Conservation (phyloP, 306 rosid species). For the Astragalus glycyphyllos region DNA sequence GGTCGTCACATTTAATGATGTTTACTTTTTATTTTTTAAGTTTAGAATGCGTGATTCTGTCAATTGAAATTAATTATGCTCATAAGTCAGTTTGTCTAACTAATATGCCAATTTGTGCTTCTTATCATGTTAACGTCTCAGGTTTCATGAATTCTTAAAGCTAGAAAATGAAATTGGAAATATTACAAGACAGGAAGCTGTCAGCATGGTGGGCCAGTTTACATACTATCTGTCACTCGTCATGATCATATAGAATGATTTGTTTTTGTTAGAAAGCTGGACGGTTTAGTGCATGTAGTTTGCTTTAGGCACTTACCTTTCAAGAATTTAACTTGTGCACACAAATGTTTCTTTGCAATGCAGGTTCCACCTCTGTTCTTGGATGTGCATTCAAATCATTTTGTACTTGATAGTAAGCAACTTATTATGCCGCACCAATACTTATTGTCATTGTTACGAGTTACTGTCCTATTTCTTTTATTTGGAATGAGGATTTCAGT, state of each 20-base stretch:
- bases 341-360: constrained; percentile 33
- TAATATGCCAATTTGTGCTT: constrained; percentile 35
- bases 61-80: background rate
- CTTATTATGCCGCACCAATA: constrained; percentile 42
- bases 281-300: constrained; percentile 19
- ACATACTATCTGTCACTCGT: constrained; percentile 31
- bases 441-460: constrained; percentile 15
- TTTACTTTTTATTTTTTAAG: background rate
- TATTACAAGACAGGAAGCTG: constrained; percentile 98
- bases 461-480: constrained; percentile 10
- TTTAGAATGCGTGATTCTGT: constrained; percentile 17
- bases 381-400: constrained; percentile 79
- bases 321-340: constrained; percentile 24
- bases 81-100: constrained; percentile 4
- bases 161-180: constrained; percentile 96
- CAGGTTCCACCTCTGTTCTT: constrained; percentile 96
- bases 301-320: constrained; percentile 30
- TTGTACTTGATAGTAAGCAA: constrained; percentile 91
- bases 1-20: constrained; percentile 3
- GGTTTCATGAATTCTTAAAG: constrained; percentile 96
- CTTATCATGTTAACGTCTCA: constrained; percentile 51
- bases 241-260: constrained; percentile 6
- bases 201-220: constrained; percentile 89
- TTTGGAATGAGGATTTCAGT: constrained; percentile 8
- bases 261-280: background rate